Percentiles rank a stretch among this genome's conserved stretches.
These are phyloP conservation scores for Leccinum fibrillosum DNA, from an alignment of 768 basidiomycete genomes.

Conservation along the genomic window DNA sequence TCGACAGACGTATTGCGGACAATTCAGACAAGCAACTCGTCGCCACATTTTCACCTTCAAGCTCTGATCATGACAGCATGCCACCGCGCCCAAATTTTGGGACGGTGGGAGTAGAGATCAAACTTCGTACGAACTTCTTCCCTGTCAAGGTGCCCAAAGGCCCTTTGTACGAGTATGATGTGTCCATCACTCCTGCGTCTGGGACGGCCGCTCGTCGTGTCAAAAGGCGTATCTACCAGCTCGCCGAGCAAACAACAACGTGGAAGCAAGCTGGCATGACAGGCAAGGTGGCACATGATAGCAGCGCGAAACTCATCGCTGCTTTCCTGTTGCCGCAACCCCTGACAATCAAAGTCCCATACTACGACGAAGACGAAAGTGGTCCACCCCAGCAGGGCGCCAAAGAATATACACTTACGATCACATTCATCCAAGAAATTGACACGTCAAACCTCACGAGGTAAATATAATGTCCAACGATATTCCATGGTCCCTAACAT, in stretches of 20 bases:
- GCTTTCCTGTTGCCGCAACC: slow-evolving; percentile 40
- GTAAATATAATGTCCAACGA: slow-evolving; percentile 27
- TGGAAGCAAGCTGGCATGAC: slow-evolving; percentile 42
- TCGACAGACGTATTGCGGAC: slow-evolving; percentile 52
- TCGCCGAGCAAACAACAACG: slow-evolving; percentile 42
- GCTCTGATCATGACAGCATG: slow-evolving; percentile 28
- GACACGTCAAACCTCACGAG: slow-evolving; percentile 40
- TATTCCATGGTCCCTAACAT: slow-evolving; percentile 6
- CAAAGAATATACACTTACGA: slow-evolving; percentile 43
- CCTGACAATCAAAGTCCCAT: slow-evolving; percentile 36
- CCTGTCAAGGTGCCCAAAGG: slow-evolving; percentile 45
- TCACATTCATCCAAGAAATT: slow-evolving; percentile 42
- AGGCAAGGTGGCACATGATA: slow-evolving; percentile 46
- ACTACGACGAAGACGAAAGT: slow-evolving; percentile 45
- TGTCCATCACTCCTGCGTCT: slow-evolving; percentile 37
- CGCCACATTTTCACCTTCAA: slow-evolving; percentile 27
- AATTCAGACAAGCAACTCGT: slow-evolving; percentile 44
- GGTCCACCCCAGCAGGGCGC: slow-evolving; percentile 28
- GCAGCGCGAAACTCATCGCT: slow-evolving; percentile 44
- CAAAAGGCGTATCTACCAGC: slow-evolving; percentile 44
- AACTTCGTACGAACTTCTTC: slow-evolving; percentile 53
- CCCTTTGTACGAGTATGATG: slow-evolving; percentile 47
- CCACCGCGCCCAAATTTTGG: slow-evolving; percentile 51
- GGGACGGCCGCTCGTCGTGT: slow-evolving; percentile 37
- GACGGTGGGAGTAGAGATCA: slow-evolving; percentile 39